phyloP scores from a whole-genome alignment of 139 green algal species.

The Picochlorum costavermella region DNA sequence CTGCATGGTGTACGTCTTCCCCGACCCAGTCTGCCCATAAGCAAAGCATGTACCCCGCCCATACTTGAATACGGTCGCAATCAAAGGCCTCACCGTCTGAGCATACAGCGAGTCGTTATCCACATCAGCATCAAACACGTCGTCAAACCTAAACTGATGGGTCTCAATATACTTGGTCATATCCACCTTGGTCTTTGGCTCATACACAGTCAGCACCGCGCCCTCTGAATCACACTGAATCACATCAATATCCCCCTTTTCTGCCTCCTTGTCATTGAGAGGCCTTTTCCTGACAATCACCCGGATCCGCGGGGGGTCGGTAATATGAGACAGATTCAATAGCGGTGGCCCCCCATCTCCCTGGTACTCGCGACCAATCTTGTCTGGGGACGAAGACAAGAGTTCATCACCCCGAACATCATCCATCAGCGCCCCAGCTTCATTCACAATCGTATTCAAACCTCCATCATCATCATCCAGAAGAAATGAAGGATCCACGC shows the following conservation, averaged over 20 bases:
- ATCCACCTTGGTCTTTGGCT: slow-evolving; percentile 86
- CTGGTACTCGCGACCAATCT: not conserved
- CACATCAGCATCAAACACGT: slow-evolving; percentile 76
- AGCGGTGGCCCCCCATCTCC: not conserved
- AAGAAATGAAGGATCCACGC: not conserved
- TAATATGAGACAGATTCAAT: slow-evolving; percentile 1
- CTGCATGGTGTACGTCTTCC: slow-evolving; percentile 96
- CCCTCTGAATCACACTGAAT: slow-evolving; percentile 57
- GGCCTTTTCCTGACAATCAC: slow-evolving; percentile 93
- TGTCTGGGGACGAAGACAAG: too few species aligned
- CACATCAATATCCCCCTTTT: slow-evolving; percentile 81
- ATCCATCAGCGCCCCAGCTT: too few species aligned
- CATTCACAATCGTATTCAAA: too few species aligned
- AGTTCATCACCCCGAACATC: too few species aligned
- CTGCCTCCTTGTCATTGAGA: slow-evolving; percentile 73
- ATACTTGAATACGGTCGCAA: slow-evolving; percentile 77
- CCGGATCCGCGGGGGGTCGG: slow-evolving; percentile 56
- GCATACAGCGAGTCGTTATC: slow-evolving; percentile 89
- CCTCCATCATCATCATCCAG: not conserved
- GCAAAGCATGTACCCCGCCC: slow-evolving; percentile 93
- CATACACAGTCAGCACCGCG: slow-evolving; percentile 64
- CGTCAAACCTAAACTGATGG: slow-evolving; percentile 91
- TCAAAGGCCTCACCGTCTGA: slow-evolving; percentile 80
- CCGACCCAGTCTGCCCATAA: slow-evolving; percentile 89
- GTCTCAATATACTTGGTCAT: slow-evolving; percentile 78